A percentile compares a stretch with the other conserved stretches of the same genome.
Evolutionary conservation across 805 yeast species (phyloP).

Genomic region (Teunomyces atbi): DNA sequence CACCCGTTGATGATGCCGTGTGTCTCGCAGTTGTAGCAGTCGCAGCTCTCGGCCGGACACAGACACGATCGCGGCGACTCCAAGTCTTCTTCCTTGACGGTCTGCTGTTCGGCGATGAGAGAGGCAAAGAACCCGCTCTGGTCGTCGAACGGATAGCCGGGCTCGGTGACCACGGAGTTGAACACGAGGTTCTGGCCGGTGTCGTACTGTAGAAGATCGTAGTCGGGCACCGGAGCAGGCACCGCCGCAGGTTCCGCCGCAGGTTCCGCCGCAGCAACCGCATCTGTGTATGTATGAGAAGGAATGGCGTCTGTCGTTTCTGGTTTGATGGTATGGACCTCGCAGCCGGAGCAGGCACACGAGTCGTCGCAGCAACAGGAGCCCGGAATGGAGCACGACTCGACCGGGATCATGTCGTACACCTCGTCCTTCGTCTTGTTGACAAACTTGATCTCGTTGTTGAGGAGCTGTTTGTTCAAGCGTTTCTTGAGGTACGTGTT

Average conservation of each 20-base stretch:
- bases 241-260: neutral
- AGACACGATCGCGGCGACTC: conserved; percentile 14
- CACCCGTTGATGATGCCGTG: conserved; percentile 46
- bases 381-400: conserved; percentile 35
- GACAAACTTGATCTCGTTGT: neutral
- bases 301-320: too few species aligned
- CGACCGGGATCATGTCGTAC: conserved; percentile 26
- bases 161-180: conserved; percentile 5
- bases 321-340: conserved; percentile 25
- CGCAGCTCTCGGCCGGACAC: conserved; percentile 30
- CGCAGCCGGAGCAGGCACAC: conserved; percentile 39
- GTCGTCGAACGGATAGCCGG: conserved; percentile 2
- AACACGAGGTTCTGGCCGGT: conserved; percentile 3
- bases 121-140: neutral
- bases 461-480: neutral
- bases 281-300: too few species aligned
- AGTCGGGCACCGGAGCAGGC: neutral
- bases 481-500: conserved; percentile 7
- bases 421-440: conserved; percentile 3
- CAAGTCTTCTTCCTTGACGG: conserved; percentile 2
- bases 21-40: conserved; percentile 43
- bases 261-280: neutral
- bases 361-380: conserved; percentile 36
- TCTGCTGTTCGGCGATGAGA: conserved; percentile 4
- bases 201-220: neutral